phyloP scores from a whole-genome alignment of 2,329 filamentous ascomycete genomes.

The Pleoardoris graminearum region DNA sequence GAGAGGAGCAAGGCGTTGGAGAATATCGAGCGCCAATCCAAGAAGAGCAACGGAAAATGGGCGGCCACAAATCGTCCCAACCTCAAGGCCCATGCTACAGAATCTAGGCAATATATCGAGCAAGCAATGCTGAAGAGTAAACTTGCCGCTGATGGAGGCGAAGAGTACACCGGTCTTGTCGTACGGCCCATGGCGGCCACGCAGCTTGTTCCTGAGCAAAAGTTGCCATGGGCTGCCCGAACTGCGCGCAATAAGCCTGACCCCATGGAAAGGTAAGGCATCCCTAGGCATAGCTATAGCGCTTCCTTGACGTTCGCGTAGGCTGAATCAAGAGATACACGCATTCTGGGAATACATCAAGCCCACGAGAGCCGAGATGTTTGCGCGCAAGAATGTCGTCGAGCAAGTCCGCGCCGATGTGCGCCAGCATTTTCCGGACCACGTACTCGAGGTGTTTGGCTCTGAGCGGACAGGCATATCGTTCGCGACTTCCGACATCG shows the following conservation, averaged over 20 bases:
- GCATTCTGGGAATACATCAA: slow-evolving; percentile 34
- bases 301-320: slow-evolving; percentile 9
- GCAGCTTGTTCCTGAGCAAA: slow-evolving; percentile 9
- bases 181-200: slow-evolving; percentile 16
- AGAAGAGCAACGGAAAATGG: too few relatives aligned
- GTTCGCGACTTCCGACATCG: slow-evolving; percentile 58
- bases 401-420: slow-evolving; percentile 32
- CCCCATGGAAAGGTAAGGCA: slow-evolving; percentile 9
- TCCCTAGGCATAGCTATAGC: slow-evolving; percentile 4
- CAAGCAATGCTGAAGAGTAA: slow-evolving; percentile 13
- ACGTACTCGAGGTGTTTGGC: slow-evolving; percentile 53
- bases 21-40: not conserved
- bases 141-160: slow-evolving; percentile 11
- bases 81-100: not conserved
- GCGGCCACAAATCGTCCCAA: too few relatives aligned
- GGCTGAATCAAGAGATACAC: slow-evolving; percentile 32
- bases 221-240: slow-evolving; percentile 24
- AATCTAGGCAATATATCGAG: not conserved
- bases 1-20: too few relatives aligned
- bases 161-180: slow-evolving; percentile 24
- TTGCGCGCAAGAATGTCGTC: slow-evolving; percentile 41
- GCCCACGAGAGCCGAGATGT: slow-evolving; percentile 49
- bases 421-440: slow-evolving; percentile 23
- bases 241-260: not conserved
- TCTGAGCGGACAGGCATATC: slow-evolving; percentile 59